A percentile compares a stretch with the other conserved stretches of the same genome.
These are phyloP conservation scores for Luvunga scandens DNA, from an alignment of 345 rosid genomes.

Conservation along the genomic window DNA sequence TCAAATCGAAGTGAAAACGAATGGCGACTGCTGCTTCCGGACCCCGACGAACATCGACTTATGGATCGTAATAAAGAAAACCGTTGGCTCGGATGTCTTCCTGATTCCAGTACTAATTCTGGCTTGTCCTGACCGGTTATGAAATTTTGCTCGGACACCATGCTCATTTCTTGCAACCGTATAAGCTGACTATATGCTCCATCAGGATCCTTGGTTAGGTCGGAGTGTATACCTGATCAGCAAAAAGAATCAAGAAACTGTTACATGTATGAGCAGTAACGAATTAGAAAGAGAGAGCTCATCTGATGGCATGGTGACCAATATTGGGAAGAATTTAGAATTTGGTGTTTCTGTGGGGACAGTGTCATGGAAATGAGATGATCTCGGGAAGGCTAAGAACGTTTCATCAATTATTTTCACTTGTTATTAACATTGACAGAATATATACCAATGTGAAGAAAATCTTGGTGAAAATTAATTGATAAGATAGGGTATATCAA, in stretches of 20 bases:
- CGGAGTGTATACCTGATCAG: constrained; percentile 54
- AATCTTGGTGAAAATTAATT: neutral
- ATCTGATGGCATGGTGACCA: neutral
- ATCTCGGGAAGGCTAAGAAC: neutral
- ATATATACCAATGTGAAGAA: neutral
- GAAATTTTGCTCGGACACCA: constrained; percentile 23
- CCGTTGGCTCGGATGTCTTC: constrained; percentile 26
- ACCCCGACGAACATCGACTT: constrained; percentile 40
- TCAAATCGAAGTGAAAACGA: constrained; percentile 29
- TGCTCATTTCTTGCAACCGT: constrained; percentile 57
- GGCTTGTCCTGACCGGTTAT: constrained; percentile 11
- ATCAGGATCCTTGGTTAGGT: constrained; percentile 52
- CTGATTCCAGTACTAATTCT: constrained; percentile 13
- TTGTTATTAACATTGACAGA: neutral
- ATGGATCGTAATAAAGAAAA: constrained; percentile 19
- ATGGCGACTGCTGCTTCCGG: constrained; percentile 34
- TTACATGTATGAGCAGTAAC: neutral
- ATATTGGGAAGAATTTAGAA: neutral
- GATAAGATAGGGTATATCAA: neutral
- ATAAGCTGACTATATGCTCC: constrained; percentile 87
- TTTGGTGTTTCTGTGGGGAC: neutral
- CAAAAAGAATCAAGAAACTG: neutral
- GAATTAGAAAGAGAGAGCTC: neutral
- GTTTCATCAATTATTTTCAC: neutral
- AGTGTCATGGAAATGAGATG: neutral